Evolutionary conservation across 768 basidiomycete species (phyloP), one percentile per base, ranked within the genome.

Genomic region (Crepidotus variabilis): DNA sequence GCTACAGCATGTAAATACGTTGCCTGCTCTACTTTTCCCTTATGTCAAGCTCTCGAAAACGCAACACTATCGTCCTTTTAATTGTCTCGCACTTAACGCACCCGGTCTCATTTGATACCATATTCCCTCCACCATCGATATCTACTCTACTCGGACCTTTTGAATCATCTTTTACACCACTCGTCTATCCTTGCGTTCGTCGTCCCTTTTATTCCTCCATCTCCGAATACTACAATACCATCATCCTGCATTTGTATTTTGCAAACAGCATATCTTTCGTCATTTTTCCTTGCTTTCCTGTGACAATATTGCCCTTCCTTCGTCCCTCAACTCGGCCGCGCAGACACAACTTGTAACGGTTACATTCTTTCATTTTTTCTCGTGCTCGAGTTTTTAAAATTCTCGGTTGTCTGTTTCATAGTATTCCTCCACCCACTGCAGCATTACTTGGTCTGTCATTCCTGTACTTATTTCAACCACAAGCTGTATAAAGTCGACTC

Each of bases 1-100:
- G 85, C 57, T 92, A 92, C 65, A 85, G 87, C 67, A 90, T 91
- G 88, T 92, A 80, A 85, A 72, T 58, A 58, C 57, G 63, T 62
- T 52, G 59, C 57, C 51, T 58, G 60, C 59, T 61, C 61, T 60
- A 60, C 52, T 64, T 56, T 39, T 60, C 61, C 58, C 58, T 58
- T 54, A 61, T 65, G 64, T 63, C 65, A 46, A 56, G 62, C 60
- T 61, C 61, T 53, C 58, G 66, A 62, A 65, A 54, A 66, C 55
- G 52, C 46, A 63, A 72, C 69, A 68, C 63, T 74, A 75, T 67
- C 62, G 66, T 72, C 66, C 69, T 75, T 75, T 74, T 74, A 69
- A 67, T 67, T 57, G 62, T 60, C 66, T 62, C 54, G 59, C 61
- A 65, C 64, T 59, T 54, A 53, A 57, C 57, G 21, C 57, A 58